Evolutionary conservation across 2,329 filamentous ascomycete species (phyloP), one percentile per base, ranked within the genome.

Genomic region (Xylaria sp.): DNA sequence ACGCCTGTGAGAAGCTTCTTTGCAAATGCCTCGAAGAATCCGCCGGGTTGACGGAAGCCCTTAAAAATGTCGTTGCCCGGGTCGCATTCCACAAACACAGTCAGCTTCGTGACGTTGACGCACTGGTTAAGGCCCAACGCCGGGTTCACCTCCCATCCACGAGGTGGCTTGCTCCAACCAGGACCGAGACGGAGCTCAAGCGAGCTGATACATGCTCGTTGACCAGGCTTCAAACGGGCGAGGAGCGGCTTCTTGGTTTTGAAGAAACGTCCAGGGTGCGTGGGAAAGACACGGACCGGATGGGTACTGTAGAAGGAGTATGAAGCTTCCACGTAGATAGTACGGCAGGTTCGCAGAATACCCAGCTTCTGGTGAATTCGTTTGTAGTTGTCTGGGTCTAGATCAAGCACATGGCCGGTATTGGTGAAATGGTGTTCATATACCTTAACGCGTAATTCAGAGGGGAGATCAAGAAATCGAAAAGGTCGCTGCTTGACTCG

Each of bases 161-260:
- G 83, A 0, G 92, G 92, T 15, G 92, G 91, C 65, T 86, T 86
- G 68, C 83, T 89, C 88, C 90, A 94, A 23, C 91, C 91, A 0
- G 91, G 91, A 0, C 92, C 92, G 0, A 94, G 82, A 2, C 91
- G 87, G 61, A 94, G 79, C 78, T 94, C 89, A 2, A 94, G 80
- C 0, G 86, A 86, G 0, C 85, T 89, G 52, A 94, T 83, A 53
- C 81, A 84, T 18, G 81, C 80, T 39, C 90, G 86, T 76, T 91
- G 90, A 34, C 80, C 81, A 0, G 86, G 79, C 23, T 88, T 87
- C 63, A 94, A 79, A 20, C 91, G 88, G 6, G 89, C 86, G 32
- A 94, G 83, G 0, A 94, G 82, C 1, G 91, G 91, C 72, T 87
- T 88, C 80, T 92, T 92, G 34, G 89, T 89, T 80, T 93, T 91